phyloP scores from a whole-genome alignment of 306 rosid genomes.

The Trifolium repens region DNA sequence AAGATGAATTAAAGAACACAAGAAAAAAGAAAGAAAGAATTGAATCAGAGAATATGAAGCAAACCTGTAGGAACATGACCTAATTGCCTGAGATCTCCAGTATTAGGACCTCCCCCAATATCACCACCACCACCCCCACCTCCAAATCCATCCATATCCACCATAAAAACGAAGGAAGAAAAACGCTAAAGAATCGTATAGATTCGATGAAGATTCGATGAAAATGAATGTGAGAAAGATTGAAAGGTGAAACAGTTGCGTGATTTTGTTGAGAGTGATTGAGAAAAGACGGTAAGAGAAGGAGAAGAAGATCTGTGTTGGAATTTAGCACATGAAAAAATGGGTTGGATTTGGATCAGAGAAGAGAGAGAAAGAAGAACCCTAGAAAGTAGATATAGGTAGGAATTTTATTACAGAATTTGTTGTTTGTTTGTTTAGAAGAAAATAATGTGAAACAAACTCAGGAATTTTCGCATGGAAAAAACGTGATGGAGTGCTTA shows the following conservation, averaged over 20 bases:
- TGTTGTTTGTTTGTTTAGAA: neutral
- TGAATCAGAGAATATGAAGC: slow-evolving; percentile 35
- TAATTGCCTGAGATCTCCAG: slow-evolving; percentile 62
- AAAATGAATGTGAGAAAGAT: slow-evolving; percentile 40
- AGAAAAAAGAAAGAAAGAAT: slow-evolving; percentile 1
- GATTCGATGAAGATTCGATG: slow-evolving; percentile 29
- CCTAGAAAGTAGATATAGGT: slow-evolving; percentile 28
- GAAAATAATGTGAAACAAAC: neutral
- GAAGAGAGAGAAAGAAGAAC: slow-evolving; percentile 25
- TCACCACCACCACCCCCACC: slow-evolving; percentile 61
- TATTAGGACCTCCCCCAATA: slow-evolving; percentile 49
- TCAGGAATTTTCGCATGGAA: neutral
- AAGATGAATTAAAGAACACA: slow-evolving; percentile 22
- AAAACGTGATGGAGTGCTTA: neutral
- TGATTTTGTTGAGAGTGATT: slow-evolving; percentile 40
- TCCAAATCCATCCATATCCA: slow-evolving; percentile 80
- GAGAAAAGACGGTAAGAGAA: slow-evolving; percentile 36
- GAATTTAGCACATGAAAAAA: slow-evolving; percentile 38
- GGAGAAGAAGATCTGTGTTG: slow-evolving; percentile 51
- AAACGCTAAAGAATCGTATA: slow-evolving; percentile 33
- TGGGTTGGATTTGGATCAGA: slow-evolving; percentile 50
- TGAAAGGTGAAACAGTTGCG: slow-evolving; percentile 38
- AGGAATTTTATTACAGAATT: slow-evolving; percentile 5
- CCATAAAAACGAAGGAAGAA: slow-evolving; percentile 41
- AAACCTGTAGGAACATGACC: slow-evolving; percentile 72